Evolutionary conservation across 257 asterid species (phyloP).

Genomic region (Salvia hispanica): DNA sequence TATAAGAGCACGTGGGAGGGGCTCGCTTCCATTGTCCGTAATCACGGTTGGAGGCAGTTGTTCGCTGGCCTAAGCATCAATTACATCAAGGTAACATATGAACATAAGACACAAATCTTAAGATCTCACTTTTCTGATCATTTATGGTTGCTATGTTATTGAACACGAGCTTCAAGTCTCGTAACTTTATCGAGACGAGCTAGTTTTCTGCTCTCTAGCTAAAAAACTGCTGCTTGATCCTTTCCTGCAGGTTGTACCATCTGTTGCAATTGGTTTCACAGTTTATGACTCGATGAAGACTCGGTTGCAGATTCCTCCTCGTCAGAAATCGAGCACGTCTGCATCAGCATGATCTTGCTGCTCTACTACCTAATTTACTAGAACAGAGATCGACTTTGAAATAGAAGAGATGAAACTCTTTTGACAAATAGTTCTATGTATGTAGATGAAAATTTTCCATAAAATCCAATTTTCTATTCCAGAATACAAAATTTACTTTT

Average conservation of each 20-base stretch:
- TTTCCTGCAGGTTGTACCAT: slow-evolving; percentile 76
- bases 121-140: background rate
- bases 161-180: background rate
- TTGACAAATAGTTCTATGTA: background rate
- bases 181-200: background rate
- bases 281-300: slow-evolving; percentile 80
- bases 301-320: slow-evolving; percentile 79
- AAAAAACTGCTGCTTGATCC: background rate
- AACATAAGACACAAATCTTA: background rate
- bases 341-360: slow-evolving; percentile 34
- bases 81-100: slow-evolving; percentile 72
- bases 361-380: background rate
- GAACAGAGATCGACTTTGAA: too few species aligned
- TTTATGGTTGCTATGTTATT: background rate
- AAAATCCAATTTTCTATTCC: background rate
- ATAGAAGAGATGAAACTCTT: background rate
- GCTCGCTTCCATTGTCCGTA: slow-evolving; percentile 52
- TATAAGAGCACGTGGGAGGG: slow-evolving; percentile 78
- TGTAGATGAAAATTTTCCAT: background rate
- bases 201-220: background rate
- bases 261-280: slow-evolving; percentile 93
- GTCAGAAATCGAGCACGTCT: slow-evolving; percentile 57
- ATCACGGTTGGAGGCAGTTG: slow-evolving; percentile 89
- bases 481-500: background rate
- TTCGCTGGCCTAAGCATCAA: slow-evolving; percentile 96